phyloP scores from a whole-genome alignment of 306 rosid genomes.

The Citrullus colocynthis region DNA sequence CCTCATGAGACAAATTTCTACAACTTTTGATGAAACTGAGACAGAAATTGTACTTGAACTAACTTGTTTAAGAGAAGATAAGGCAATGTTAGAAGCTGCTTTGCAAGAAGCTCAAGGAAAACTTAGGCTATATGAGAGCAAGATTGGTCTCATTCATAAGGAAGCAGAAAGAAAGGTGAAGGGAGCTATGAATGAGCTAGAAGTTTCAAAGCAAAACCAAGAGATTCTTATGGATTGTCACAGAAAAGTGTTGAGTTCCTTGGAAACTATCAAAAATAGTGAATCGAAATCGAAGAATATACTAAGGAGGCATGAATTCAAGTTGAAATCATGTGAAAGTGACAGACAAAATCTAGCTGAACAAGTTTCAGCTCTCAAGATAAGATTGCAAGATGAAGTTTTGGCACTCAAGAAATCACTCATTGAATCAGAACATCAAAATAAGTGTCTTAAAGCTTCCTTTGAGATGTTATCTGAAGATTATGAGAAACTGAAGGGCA shows the following conservation, averaged over 20 bases:
- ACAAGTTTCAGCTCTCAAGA: constrained; percentile 27
- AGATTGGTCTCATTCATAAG: constrained; percentile 17
- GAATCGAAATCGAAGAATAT: constrained; percentile 27
- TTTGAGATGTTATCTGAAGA: constrained; percentile 22
- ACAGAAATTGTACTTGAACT: constrained; percentile 30
- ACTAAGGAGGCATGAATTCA: constrained; percentile 25
- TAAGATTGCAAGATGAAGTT: constrained; percentile 32
- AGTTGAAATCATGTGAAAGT: constrained; percentile 33
- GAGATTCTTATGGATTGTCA: constrained; percentile 27
- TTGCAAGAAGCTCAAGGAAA: constrained; percentile 34
- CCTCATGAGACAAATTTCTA: constrained; percentile 31
- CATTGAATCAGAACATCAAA: constrained; percentile 23
- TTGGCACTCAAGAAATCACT: constrained; percentile 32
- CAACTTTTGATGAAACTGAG: constrained; percentile 33
- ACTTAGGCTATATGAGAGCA: constrained; percentile 21
- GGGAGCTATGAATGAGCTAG: constrained; percentile 26
- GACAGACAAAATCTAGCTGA: constrained; percentile 30
- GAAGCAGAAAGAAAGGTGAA: constrained; percentile 34
- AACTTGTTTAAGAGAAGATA: constrained; percentile 24
- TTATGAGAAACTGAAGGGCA: constrained; percentile 37
- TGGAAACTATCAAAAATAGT: constrained; percentile 34
- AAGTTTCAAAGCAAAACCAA: constrained; percentile 24
- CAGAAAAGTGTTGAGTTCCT: constrained; percentile 27
- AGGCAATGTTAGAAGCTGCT: constrained; percentile 29
- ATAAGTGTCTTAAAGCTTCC: constrained; percentile 35